Conservation (phyloP, 345 rosid species). For the Salix brachista region DNA sequence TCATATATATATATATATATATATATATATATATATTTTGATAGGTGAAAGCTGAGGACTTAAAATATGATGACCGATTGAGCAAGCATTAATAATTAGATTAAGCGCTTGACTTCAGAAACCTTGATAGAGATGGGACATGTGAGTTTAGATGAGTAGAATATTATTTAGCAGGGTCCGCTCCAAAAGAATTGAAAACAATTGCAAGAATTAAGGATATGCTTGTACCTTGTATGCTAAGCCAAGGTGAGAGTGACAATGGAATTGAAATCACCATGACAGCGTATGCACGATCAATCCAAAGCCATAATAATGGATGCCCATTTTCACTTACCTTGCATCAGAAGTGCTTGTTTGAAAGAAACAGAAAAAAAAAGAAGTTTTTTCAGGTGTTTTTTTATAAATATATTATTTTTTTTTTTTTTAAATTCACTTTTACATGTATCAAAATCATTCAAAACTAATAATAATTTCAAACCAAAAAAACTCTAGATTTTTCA, state of each 20-base stretch:
- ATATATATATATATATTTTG: neutral
- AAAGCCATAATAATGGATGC: conserved; percentile 35
- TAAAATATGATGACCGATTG: neutral
- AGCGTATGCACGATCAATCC: conserved; percentile 34
- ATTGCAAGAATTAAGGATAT: conserved; percentile 17
- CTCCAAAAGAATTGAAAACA: conserved; percentile 1
- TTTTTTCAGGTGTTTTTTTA: too few relatives aligned
- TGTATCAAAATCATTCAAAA: too few relatives aligned
- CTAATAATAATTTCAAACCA: too few relatives aligned
- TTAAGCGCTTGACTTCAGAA: conserved; percentile 27
- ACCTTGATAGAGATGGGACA: conserved; percentile 22
- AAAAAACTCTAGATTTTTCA: too few relatives aligned
- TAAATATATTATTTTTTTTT: too few relatives aligned
- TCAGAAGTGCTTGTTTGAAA: too few relatives aligned
- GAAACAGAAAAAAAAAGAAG: too few relatives aligned
- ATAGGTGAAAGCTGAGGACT: neutral
- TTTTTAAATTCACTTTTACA: too few relatives aligned
- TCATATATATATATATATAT: too few relatives aligned
- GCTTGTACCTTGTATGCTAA: conserved; percentile 27
- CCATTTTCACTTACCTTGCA: conserved; percentile 20
- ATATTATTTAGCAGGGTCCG: conserved; percentile 22
- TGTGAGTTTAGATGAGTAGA: neutral
- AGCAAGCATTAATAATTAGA: conserved; percentile 18
- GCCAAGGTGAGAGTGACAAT: conserved; percentile 27
- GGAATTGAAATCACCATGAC: conserved; percentile 45